phyloP scores from a whole-genome alignment of 2,329 filamentous ascomycete genomes.

The Lojkania enalia region DNA sequence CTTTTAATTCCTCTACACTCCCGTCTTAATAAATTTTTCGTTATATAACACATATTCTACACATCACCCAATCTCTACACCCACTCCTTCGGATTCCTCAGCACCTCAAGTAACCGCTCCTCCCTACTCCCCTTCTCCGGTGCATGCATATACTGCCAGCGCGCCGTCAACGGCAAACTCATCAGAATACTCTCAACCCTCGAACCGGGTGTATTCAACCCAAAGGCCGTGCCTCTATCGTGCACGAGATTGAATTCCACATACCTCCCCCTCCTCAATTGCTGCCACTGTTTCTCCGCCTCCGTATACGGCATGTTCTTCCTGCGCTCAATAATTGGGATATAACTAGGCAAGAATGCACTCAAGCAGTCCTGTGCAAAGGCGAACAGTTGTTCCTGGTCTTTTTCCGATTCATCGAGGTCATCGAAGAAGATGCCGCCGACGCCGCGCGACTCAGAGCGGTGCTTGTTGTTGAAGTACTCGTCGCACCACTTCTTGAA shows the following conservation, averaged over 20 bases:
- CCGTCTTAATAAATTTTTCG: not conserved
- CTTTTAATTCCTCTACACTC: not conserved
- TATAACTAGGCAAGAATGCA: constrained; percentile 86
- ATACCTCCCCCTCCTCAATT: constrained; percentile 89
- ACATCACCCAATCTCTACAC: constrained; percentile 31
- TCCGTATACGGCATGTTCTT: constrained; percentile 91
- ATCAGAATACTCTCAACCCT: constrained; percentile 96
- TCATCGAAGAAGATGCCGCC: constrained; percentile 99
- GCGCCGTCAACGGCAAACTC: constrained; percentile 89
- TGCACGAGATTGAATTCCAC: constrained; percentile 99
- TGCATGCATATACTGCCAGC: constrained; percentile 95
- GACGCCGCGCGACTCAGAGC: constrained; percentile 81
- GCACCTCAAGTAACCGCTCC: constrained; percentile 74
- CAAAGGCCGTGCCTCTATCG: constrained; percentile 92
- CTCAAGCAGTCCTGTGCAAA: constrained; percentile 84
- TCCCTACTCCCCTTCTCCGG: constrained; percentile 76
- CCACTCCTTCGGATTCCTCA: constrained; percentile 66
- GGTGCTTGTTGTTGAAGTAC: constrained; percentile 94
- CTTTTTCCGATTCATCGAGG: constrained; percentile 82
- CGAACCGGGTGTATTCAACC: constrained; percentile 86
- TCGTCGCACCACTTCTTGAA: constrained; percentile 99
- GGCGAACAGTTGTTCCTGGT: constrained; percentile 85
- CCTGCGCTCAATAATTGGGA: constrained; percentile 83
- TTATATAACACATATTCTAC: not conserved
- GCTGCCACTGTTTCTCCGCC: constrained; percentile 93